Conservation (phyloP, 768 basidiomycete species). For the Agrocybe chaxingu region DNA sequence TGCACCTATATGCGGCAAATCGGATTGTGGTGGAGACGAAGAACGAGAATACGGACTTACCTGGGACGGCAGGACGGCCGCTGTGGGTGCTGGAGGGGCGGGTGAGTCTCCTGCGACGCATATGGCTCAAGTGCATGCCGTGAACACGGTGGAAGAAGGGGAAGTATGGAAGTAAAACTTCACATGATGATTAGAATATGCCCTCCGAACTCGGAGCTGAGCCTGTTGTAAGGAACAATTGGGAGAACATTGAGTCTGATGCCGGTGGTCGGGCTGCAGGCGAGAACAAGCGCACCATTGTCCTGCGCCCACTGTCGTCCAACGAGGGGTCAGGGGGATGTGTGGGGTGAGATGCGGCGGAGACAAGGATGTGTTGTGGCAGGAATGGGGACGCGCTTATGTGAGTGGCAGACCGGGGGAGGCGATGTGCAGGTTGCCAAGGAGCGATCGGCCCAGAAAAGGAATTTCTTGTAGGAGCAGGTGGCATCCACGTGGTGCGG, state of each 20-base stretch:
- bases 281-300: too few relatives aligned
- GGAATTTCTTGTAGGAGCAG: conserved; percentile 24
- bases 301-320: too few relatives aligned
- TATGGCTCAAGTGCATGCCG: background rate
- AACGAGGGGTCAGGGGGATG: too few relatives aligned
- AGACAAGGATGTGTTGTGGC: background rate
- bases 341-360: too few relatives aligned
- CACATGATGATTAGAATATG: too few relatives aligned
- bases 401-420: too few relatives aligned
- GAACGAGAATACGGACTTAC: conserved; percentile 1
- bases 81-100: conserved; percentile 7
- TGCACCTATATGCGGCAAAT: conserved; percentile 3
- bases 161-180: too few relatives aligned
- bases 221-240: too few relatives aligned
- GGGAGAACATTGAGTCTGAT: too few relatives aligned
- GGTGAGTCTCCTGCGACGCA: background rate
- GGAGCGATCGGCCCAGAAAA: conserved; percentile 19
- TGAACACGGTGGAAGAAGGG: too few relatives aligned
- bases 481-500: conserved; percentile 23
- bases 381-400: background rate
- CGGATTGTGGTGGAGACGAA: conserved; percentile 3
- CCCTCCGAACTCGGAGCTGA: too few relatives aligned
- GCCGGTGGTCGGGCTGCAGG: too few relatives aligned
- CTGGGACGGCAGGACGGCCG: background rate
- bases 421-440: conserved; percentile 6